Base-by-base conservation (phyloP, 306 rosid species). In the Parietaria judaica region DNA sequence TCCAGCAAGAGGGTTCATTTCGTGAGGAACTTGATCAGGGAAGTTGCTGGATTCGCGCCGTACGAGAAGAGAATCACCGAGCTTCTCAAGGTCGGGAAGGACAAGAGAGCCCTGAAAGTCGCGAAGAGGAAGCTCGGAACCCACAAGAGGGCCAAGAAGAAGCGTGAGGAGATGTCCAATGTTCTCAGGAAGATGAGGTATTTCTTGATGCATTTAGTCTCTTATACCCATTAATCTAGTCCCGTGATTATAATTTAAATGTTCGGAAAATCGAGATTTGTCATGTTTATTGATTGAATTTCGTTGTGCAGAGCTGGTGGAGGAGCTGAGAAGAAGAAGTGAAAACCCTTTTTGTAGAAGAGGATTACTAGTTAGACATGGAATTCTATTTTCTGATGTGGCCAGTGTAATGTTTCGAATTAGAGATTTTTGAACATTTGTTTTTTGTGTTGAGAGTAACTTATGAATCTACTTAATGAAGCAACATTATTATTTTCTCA, bases 1-100 rank as follows among this genome's bases (percentile, higher is more conserved):
- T 76, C 90, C 14, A 90, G 85, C 69, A 85, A 85, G 66, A 55
- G 98, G 58, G 92, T 88, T 13, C 96, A 75, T 73, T 88, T 88
- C 61, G 98, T 92, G 16, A 73, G 88, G 69, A 85, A 39, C 67
- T 72, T 92, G 58, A 88, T 92, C 4, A 71, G 95, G 0, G 96
- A 88, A 63, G 96, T 92, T 63, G 90, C 96, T 41, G 98, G 95
- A 0, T 88, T 92, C 70, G 98, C 98, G 1, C 95, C 92, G 1
- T 92, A 88, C 61, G 98, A 88, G 45, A 88, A 88, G 84, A 76
- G 95, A 52, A 92, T 92, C 44, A 92, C 95, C 39, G 98, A 92
- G 86, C 87, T 92, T 58, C 74, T 92, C n/a, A 92, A 92, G 73
- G 96, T 92, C 12, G 98, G 96, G 10, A 92, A 92, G 65, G 98